A percentile compares a stretch with the other conserved stretches of the same genome.
Conservation (phyloP, 306 rosid species). For the Rosa persica region DNA sequence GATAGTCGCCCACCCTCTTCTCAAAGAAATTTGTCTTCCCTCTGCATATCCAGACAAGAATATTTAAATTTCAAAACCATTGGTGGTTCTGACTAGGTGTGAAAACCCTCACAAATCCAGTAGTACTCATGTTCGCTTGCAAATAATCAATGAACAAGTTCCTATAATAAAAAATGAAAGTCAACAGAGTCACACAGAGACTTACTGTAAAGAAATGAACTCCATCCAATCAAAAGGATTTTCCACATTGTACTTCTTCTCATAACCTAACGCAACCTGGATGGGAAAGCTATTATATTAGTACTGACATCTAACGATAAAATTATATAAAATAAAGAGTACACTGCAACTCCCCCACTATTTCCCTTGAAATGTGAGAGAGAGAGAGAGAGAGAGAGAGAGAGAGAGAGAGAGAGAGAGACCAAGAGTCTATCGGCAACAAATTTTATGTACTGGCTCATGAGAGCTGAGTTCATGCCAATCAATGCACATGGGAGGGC, state of each 20-base stretch:
- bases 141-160: not conserved
- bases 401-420: not conserved
- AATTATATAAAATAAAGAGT: not conserved
- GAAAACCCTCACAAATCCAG: not conserved
- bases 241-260: constrained; percentile 66
- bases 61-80: not conserved
- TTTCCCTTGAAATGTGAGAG: not conserved
- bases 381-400: not conserved
- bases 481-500: constrained; percentile 91
- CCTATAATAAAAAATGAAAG: not conserved
- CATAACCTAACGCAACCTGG: constrained; percentile 68
- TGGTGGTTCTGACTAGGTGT: not conserved
- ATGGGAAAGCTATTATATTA: not conserved
- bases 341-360: not conserved
- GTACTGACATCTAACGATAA: not conserved
- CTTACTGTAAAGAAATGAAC: constrained; percentile 90
- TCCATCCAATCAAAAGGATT: constrained; percentile 99
- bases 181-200: constrained; percentile 11
- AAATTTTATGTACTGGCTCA: constrained; percentile 91
- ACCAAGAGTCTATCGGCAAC: constrained; percentile 93
- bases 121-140: not conserved
- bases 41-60: constrained; percentile 46
- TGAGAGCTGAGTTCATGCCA: constrained; percentile 87
- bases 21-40: constrained; percentile 95
- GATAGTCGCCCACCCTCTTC: constrained; percentile 91